Percentiles rank a stretch among this genome's conserved stretches.
Evolutionary conservation across 1,284 basidiomycete genomes (phyloP).

Genomic region (Microbotryum violaceum): DNA sequence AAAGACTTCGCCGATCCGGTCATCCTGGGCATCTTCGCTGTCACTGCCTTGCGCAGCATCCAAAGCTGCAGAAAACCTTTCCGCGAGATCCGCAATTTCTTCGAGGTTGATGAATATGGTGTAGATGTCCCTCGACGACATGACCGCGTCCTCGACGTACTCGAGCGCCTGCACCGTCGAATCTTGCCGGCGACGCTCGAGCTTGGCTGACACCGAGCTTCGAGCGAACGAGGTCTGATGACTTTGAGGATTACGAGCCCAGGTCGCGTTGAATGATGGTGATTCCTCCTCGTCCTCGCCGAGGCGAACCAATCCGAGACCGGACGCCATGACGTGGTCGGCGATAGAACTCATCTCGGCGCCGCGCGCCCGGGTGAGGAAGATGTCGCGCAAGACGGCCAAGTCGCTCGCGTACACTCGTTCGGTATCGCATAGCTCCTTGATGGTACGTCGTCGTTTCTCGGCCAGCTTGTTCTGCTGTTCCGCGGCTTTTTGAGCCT

Average conservation of each 20-base stretch:
- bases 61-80: conserved; percentile 37
- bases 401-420: conserved; percentile 40
- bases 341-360: conserved; percentile 28
- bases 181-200: background rate
- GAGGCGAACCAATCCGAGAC: conserved; percentile 19
- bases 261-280: background rate
- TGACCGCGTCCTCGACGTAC: conserved; percentile 28
- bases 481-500: conserved; percentile 16
- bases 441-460: conserved; percentile 38
- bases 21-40: conserved; percentile 23
- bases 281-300: background rate
- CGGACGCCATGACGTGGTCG: conserved; percentile 28
- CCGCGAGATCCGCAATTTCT: conserved; percentile 39
- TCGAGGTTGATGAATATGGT: conserved; percentile 43
- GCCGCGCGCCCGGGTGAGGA: conserved; percentile 40
- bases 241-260: background rate
- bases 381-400: conserved; percentile 41
- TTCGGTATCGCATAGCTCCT: conserved; percentile 41
- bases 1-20: conserved; percentile 40
- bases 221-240: background rate
- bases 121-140: conserved; percentile 39
- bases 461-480: conserved; percentile 34
- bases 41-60: conserved; percentile 32
- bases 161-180: background rate
- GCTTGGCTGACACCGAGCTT: background rate